Evolutionary conservation across 306 rosid species (phyloP), one percentile per base, ranked within the genome.

Genomic region (Oemleria cerasiformis): DNA sequence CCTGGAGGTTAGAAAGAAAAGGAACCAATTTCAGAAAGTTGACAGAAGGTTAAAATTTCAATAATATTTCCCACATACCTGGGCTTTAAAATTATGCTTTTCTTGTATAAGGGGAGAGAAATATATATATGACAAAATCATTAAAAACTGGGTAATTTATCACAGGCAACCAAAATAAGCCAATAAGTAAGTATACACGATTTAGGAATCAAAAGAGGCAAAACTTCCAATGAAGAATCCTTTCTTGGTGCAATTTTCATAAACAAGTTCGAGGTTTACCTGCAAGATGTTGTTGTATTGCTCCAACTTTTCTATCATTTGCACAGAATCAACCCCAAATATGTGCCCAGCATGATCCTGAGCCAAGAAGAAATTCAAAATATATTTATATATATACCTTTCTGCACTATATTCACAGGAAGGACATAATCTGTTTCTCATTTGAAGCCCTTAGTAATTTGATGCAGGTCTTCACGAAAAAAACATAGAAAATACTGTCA

Each of bases 281-380:
- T 86, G 87, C 73, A 94, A 79, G 61, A 89, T 61, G 19, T 63
- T 78, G 87, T 94, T 91, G 82, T 94, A 94, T 72, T 94, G 96
- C 85, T 91, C 84, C 90, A 94, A 81, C 66, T 94, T 94, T 78
- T 91, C 97, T 56, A 86, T 77, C 98, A 94, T 91, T 42, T 90
- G 95, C 57, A 65, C 72, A 30, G 98, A 94, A 81, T 94, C 91
- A 71, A 94, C 96, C 64, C 98, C 97, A 85, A 91, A 94, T 83
- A 94, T 94, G 83, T 91, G 98, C 43, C 98, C 98, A 7, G 97
- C 97, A 65, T 94, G 98, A 82, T 94, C 98, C 97, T 91, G 74
- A 75, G 67, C 71, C 80, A 50, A 41, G 75, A 38, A 79, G 47
- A 65, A 58, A 47, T 67, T 45, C 15, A 66, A 41, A 14, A 73